Conservation (phyloP, 208 protist genomes). For the Phytomonas francai region DNA sequence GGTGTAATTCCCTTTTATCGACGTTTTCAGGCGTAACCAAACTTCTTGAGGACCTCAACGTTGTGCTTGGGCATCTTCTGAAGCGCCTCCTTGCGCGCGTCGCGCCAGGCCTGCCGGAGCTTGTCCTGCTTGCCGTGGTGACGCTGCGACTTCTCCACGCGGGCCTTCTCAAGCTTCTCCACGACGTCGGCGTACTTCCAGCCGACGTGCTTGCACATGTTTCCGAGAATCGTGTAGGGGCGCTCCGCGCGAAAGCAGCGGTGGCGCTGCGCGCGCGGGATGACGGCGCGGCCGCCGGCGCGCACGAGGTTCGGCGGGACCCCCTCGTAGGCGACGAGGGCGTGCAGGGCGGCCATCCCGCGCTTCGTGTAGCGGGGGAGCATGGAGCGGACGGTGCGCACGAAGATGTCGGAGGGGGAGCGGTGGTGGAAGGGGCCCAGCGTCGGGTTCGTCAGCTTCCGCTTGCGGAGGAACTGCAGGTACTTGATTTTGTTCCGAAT, state of each 20-base stretch:
- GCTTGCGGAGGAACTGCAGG: slow-evolving; percentile 93
- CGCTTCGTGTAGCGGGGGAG: slow-evolving; percentile 92
- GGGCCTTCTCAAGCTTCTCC: slow-evolving; percentile 67
- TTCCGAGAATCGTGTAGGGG: slow-evolving; percentile 75
- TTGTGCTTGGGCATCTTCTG: slow-evolving; percentile 79
- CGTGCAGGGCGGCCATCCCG: slow-evolving; percentile 63
- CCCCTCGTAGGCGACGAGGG: slow-evolving; percentile 78
- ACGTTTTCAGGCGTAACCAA: slow-evolving; percentile 67
- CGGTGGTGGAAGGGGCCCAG: slow-evolving; percentile 97
- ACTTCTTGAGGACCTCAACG: slow-evolving; percentile 86
- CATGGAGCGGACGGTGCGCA: slow-evolving; percentile 96
- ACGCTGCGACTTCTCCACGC: slow-evolving; percentile 59
- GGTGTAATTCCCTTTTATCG: not conserved
- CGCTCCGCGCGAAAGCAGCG: slow-evolving; percentile 67
- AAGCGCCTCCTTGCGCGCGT: slow-evolving; percentile 63
- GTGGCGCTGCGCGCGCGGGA: slow-evolving; percentile 72
- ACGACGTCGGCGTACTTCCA: slow-evolving; percentile 86
- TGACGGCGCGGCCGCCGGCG: slow-evolving; percentile 54
- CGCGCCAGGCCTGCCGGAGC: slow-evolving; percentile 57
- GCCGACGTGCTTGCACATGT: slow-evolving; percentile 85
- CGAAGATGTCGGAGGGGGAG: slow-evolving; percentile 95
- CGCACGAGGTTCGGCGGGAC: slow-evolving; percentile 63
- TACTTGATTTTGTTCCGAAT: slow-evolving; percentile 98
- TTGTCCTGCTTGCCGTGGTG: slow-evolving; percentile 67
- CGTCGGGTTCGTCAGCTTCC: slow-evolving; percentile 95